Base-by-base conservation (phyloP, 371 early-diverging fungal species). In the Parasitella parasitica region DNA sequence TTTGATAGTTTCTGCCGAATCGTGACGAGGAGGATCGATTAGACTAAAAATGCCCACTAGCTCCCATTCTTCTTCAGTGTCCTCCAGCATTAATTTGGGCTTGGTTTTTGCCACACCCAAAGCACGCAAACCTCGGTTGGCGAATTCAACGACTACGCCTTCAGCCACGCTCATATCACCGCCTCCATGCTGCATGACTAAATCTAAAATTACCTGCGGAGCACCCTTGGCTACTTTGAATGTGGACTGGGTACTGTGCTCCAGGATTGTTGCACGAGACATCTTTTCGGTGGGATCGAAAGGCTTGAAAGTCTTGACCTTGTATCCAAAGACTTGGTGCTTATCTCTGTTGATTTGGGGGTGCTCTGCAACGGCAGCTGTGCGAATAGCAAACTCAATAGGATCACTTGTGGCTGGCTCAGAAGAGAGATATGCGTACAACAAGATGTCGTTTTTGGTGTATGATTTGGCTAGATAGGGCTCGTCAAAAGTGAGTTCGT, bases 171-270 rank as follows among this genome's bases (percentile, higher is more conserved):
- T 80, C 77, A 92, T 85, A 4, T 12, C 6, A n/a, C 22, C n/a
- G 8, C 38, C 35, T 13, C 35, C 34, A n/a, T 53, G 24, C 4
- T 22, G 20, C 18, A 16, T 39, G 11, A 87, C 90, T 41, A 96
- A 85, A 57, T 82, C 76, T 57, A 93, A 81, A 55, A 96, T 92
- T 22, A 94, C 96, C 71, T 95, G 95, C 16, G 97, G 97, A 18
- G 97, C 96, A 63, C 97, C 97, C 83, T 97, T 97, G 67, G 94
- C 93, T 27, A 91, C 91, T 65, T 89, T 83, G 81, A 93, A 96
- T 26, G 79, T 73, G 55, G 82, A 83, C 48, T 78, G 85, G 26
- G 82, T 89, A 16, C 82, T 72, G 41, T 81, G 74, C 65, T 89
- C 86, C 57, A 83, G 79, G 36, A 96, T 89, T 5, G 90, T 92